These are phyloP conservation scores for Phytophthora ramorum DNA, from an alignment of 352 stramenopile genomes.

Conservation along the genomic window DNA sequence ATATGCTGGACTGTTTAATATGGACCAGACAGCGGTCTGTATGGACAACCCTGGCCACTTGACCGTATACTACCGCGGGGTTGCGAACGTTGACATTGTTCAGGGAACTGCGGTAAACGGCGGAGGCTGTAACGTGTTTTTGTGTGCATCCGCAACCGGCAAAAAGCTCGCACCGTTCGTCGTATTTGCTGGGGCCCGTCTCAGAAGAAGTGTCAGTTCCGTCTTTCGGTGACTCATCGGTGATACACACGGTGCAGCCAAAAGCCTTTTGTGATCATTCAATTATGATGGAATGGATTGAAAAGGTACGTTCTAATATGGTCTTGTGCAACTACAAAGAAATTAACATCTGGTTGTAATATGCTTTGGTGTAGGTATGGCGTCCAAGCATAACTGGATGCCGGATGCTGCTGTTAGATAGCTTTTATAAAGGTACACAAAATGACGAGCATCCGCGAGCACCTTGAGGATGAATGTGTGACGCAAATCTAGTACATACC, in stretches of 20 bases:
- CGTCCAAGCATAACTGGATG: neutral
- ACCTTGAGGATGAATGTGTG: neutral
- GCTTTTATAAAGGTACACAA: conserved; percentile 10
- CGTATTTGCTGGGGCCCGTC: conserved; percentile 5
- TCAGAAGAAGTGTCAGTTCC: neutral
- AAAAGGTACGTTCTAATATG: neutral
- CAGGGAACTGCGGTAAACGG: neutral
- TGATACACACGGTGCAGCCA: neutral
- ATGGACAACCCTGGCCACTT: conserved; percentile 1
- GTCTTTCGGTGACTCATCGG: neutral
- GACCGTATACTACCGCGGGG: neutral
- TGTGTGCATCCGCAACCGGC: conserved; percentile 2
- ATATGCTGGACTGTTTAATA: conserved; percentile 3
- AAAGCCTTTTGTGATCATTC: conserved; percentile 8
- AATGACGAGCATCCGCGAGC: conserved; percentile 3
- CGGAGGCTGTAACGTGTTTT: neutral
- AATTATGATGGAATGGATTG: conserved; percentile 5
- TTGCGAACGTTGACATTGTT: conserved; percentile 6
- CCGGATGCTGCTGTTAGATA: conserved; percentile 3
- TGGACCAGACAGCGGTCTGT: conserved; percentile 11
- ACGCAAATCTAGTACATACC: conserved; percentile 13
- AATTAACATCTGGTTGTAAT: neutral
- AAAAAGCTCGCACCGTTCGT: conserved; percentile 1
- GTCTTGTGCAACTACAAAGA: neutral
- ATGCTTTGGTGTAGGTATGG: neutral